phyloP scores from a whole-genome alignment of 352 stramenopile species.

The Globisporangium mamillatum region DNA sequence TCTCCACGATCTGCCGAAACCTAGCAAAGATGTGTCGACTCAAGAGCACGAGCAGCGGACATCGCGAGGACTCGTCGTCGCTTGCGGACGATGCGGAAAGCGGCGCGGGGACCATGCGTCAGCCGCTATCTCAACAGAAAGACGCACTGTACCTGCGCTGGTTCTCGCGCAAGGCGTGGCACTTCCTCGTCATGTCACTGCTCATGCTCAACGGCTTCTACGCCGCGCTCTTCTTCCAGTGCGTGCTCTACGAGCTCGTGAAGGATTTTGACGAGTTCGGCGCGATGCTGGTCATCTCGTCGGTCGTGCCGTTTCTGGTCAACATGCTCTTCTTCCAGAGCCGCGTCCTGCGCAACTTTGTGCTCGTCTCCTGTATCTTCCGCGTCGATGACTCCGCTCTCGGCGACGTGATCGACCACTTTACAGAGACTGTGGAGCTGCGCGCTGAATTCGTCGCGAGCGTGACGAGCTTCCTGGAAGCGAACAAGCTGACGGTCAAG shows the following conservation, averaged over 20 bases:
- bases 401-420: slow-evolving; percentile 54
- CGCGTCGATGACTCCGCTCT: slow-evolving; percentile 53
- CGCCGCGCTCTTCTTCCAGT: slow-evolving; percentile 58
- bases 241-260: slow-evolving; percentile 53
- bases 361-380: slow-evolving; percentile 53
- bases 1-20: slow-evolving; percentile 17
- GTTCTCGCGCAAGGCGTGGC: slow-evolving; percentile 66
- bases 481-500: slow-evolving; percentile 18
- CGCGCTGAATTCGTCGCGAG: slow-evolving; percentile 46
- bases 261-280: slow-evolving; percentile 20
- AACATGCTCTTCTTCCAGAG: slow-evolving; percentile 64
- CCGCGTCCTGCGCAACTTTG: slow-evolving; percentile 59
- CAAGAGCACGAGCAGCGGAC: background rate
- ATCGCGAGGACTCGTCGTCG: background rate
- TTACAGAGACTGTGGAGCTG: slow-evolving; percentile 55
- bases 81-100: background rate
- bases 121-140: background rate
- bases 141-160: slow-evolving; percentile 24
- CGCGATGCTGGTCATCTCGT: slow-evolving; percentile 17
- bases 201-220: slow-evolving; percentile 77
- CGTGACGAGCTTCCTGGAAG: slow-evolving; percentile 27
- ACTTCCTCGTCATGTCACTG: slow-evolving; percentile 56
- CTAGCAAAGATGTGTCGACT: background rate
- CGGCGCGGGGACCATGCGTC: background rate
- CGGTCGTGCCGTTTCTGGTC: slow-evolving; percentile 45